phyloP scores from a whole-genome alignment of 805 yeast genomes.

The Jamesozyma jinghongensis region DNA sequence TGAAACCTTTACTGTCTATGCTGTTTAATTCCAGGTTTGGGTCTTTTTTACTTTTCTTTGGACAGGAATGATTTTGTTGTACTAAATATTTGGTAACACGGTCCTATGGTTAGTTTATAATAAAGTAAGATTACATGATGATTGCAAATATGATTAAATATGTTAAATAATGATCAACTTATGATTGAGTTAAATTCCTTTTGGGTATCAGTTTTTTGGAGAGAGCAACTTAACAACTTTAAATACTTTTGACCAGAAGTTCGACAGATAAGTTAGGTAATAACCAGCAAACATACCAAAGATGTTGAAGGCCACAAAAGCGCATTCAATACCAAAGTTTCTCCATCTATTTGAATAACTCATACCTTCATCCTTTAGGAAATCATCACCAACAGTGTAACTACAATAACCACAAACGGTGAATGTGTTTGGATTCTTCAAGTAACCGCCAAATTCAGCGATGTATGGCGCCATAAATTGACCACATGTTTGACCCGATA shows the following conservation, averaged over 20 bases:
- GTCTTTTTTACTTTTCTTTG: no score
- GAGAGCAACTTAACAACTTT: background rate
- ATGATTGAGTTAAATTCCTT: background rate
- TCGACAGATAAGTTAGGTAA: constrained; percentile 15
- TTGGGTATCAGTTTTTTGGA: background rate
- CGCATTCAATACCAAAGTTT: constrained; percentile 49
- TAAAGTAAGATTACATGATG: no score
- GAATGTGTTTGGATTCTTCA: constrained; percentile 40
- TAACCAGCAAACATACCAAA: constrained; percentile 26
- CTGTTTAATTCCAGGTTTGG: no score
- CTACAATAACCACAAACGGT: constrained; percentile 35
- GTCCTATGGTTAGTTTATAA: no score
- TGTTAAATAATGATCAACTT: background rate
- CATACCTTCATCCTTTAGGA: constrained; percentile 32
- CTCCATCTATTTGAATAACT: constrained; percentile 46
- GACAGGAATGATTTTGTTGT: no score
- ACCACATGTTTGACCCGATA: constrained; percentile 52
- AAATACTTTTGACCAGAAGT: constrained; percentile 11
- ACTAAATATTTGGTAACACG: no score
- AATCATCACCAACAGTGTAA: constrained; percentile 33
- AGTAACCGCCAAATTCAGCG: constrained; percentile 41
- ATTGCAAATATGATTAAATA: background rate
- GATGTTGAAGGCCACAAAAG: constrained; percentile 42
- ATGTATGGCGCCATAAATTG: constrained; percentile 41
- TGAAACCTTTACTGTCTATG: no score